These are phyloP conservation scores for Aspergillus pseudoviridinutans DNA, from an alignment of 2,329 filamentous ascomycete genomes.

Conservation along the genomic window DNA sequence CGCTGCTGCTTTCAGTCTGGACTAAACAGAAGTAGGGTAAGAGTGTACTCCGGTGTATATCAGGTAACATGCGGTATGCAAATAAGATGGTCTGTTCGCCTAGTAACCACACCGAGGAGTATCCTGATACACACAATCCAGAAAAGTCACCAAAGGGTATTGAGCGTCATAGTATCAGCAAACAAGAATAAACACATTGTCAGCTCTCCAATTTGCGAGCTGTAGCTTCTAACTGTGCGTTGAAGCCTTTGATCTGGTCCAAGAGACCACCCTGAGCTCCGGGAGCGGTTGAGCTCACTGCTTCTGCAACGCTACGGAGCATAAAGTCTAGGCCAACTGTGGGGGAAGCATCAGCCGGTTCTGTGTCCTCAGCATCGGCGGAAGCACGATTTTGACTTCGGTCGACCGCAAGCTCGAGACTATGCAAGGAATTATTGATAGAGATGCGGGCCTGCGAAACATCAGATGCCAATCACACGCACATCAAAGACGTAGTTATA, in stretches of 20 bases:
- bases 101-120: not conserved
- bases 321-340: conserved; percentile 40
- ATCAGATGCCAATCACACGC: not conserved
- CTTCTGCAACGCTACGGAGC: conserved; percentile 38
- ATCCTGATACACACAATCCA: not conserved
- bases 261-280: conserved; percentile 40
- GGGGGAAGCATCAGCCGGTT: conserved; percentile 13
- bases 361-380: conserved; percentile 16
- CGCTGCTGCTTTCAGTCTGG: not conserved
- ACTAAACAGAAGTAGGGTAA: not conserved
- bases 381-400: conserved; percentile 27
- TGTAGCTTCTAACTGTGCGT: conserved; percentile 39
- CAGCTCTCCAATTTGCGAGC: conserved; percentile 25
- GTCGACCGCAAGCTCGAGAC: conserved; percentile 40
- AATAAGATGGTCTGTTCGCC: not conserved
- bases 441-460: conserved; percentile 31
- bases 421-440: conserved; percentile 42
- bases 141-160: not conserved
- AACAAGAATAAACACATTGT: conserved; percentile 7
- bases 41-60: not conserved
- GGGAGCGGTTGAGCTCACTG: conserved; percentile 38
- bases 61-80: not conserved
- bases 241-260: conserved; percentile 40
- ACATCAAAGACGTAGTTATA: not conserved
- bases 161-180: not conserved